Percentiles rank a stretch among this genome's conserved stretches.
phyloP scores from a whole-genome alignment of 2,329 filamentous ascomycete species.

The Pseudogymnoascus sp. region DNA sequence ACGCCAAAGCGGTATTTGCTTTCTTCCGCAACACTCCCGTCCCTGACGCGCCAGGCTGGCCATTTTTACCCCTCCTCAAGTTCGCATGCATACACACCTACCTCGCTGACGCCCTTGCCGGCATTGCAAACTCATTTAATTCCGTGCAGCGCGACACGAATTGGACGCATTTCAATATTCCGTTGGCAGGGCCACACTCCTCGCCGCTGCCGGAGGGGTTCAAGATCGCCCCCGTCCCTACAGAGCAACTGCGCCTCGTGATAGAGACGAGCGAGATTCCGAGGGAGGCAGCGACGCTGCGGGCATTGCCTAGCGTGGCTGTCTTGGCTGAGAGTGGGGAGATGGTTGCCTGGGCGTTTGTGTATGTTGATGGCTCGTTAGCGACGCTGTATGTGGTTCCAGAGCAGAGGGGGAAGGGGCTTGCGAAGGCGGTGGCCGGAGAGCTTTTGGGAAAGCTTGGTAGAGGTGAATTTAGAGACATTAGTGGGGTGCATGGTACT shows the following conservation, averaged over 20 bases:
- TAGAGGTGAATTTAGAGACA: constrained; percentile 21
- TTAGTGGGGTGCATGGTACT: constrained; percentile 7
- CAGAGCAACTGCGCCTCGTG: constrained; percentile 23
- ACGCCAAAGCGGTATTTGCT: constrained; percentile 15
- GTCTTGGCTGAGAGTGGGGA: constrained; percentile 16
- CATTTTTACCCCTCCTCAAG: constrained; percentile 21
- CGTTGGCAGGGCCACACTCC: not conserved
- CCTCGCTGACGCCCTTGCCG: constrained; percentile 14
- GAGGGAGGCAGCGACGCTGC: constrained; percentile 20
- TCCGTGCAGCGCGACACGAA: constrained; percentile 15
- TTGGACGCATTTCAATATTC: constrained; percentile 23
- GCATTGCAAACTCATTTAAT: constrained; percentile 13
- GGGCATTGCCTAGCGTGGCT: constrained; percentile 21
- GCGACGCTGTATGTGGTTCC: constrained; percentile 26
- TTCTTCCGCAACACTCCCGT: constrained; percentile 21
- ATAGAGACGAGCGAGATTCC: constrained; percentile 24
- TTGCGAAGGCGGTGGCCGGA: constrained; percentile 22
- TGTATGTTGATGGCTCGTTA: constrained; percentile 25
- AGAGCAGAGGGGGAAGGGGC: constrained; percentile 22
- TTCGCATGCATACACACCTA: constrained; percentile 22
- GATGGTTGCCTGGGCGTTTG: constrained; percentile 25
- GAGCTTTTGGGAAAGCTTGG: constrained; percentile 18
- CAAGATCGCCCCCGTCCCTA: constrained; percentile 18
- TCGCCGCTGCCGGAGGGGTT: constrained; percentile 18
- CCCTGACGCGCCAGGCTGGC: constrained; percentile 26